Evolutionary conservation across 2,329 filamentous ascomycete genomes (phyloP), one percentile per base, ranked within the genome.

Genomic region (Calycina marina): DNA sequence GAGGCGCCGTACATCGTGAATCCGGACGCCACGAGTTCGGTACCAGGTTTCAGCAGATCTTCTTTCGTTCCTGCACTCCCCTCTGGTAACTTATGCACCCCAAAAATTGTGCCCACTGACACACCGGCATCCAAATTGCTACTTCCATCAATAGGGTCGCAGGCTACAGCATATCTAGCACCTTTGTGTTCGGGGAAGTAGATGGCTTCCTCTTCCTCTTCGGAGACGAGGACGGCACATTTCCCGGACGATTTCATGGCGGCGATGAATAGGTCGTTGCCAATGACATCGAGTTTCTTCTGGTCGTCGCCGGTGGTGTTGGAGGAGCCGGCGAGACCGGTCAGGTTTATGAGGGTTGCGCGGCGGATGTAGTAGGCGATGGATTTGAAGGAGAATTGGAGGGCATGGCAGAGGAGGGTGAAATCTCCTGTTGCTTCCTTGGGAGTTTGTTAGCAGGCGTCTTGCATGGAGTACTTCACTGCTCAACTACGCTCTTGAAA

Each of bases 1-100:
- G 86, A 94, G 46, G 90, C 90, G 53, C 90, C 90, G 61, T 98
- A 98, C 90, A 98, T 98, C 59, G 90, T 98, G 69, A 98, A 98
- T n/a, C 90, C 90, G 14, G 83, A 77, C 20, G 90, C 88, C 13
- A 96, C 72, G 44, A 96, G 72, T 59, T 94, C 86, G 2, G 81
- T 88, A 35, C 90, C 90, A 1, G 90, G 81, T 58, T 76, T 77
- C 38, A 96, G 70, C 39, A 98, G 71, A 56, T 96, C 86, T 51
- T 92, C 84, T 47, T 80, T 77, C 38, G 69, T 77, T 43, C 80
- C 81, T 38, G 62, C 66, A 10, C 78, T 75, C 42, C 69, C 76
- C 10, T 92, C 83, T 37, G 77, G 71, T 14, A 96, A 73, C 64
- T 86, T 85, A 69, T 90, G 90, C 49, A 98, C 73, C 44, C 74